These are phyloP conservation scores for Houttuynia cordata DNA, from an alignment of 164 flowering plant genomes.

Conservation along the genomic window DNA sequence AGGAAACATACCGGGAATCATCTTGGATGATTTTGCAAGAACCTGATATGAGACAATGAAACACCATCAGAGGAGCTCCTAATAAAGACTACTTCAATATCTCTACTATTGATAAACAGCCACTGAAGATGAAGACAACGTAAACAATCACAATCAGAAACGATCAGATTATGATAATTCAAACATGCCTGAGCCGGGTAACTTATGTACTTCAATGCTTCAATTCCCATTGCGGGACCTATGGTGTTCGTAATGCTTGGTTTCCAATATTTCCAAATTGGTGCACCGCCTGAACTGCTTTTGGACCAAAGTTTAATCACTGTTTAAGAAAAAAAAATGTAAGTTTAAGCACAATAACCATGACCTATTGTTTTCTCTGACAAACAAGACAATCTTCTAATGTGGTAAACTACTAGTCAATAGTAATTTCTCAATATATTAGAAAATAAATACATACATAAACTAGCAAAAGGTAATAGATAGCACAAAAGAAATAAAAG, in stretches of 20 bases:
- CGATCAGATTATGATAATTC: not conserved
- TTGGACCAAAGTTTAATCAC: conserved; percentile 85
- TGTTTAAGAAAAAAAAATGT: conserved; percentile 11
- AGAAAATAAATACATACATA: no score
- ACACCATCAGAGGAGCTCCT: not conserved
- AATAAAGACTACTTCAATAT: no score
- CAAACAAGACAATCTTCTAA: not conserved
- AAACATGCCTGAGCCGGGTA: conserved; percentile 87
- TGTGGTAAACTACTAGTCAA: no score
- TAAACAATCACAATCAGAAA: not conserved
- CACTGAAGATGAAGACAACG: no score
- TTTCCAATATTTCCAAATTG: conserved; percentile 98
- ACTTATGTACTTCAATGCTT: conserved; percentile 93
- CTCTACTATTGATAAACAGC: no score
- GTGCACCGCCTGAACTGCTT: conserved; percentile 63
- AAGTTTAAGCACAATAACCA: no score
- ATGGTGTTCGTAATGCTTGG: conserved; percentile 93
- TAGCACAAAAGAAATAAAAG: not conserved
- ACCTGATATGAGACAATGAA: conserved; percentile 36
- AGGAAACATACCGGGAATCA: conserved; percentile 75
- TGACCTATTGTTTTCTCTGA: not conserved
- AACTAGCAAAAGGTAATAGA: not conserved
- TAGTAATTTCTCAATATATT: no score
- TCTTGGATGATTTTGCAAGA: conserved; percentile 95
- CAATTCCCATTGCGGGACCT: conserved; percentile 99